Evolutionary conservation across 2,329 filamentous ascomycete species (phyloP), one percentile per base, ranked within the genome.

Genomic region (Ophiognomonia clavigignenti-juglandacearum): DNA sequence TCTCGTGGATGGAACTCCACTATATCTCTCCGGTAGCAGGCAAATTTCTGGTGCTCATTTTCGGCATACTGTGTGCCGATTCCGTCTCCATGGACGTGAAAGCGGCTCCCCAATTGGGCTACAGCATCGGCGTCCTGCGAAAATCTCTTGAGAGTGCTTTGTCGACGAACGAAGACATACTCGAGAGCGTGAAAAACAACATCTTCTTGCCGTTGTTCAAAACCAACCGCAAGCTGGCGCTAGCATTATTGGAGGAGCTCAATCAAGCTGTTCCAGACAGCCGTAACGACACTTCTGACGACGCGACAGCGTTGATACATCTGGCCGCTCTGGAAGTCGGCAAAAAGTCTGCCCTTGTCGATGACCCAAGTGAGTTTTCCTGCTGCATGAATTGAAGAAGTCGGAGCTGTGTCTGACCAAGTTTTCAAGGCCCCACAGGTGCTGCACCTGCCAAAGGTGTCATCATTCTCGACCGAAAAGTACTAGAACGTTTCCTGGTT

Each of bases 261-360:
- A 51, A 70, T 70, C 34, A 66, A 66, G 47, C 47, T 20, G 59
- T 64, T 57, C 34, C 57, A 10, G 39, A 45, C n/a, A 36, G 35
- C 23, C 36, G 44, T 23, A 32, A 49, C 9, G 41, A 50, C 37
- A 67, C 61, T 27, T 64, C 69, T 44, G 69, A 72, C 18, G 63
- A 80, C 44, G 65, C 72, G 13, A 72, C 79, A 43, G 74, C 78
- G 0, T 68, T 82, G 36, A 64, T 88, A 9, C 78, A 82, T 53
- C 71, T 89, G 35, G 75, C 83, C 37, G 77, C 82, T n/a, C 68
- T 89, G 36, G 83, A 88, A 53, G 75, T 82, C 14, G 85, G 82
- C 13, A 88, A 88, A 63, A 85, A 85, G 58, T 69, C 77, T 31
- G 84, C 84, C 1, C 65, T 88, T 16, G 80, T 88, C 2, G 82